phyloP scores from a whole-genome alignment of 73 alveolate genomes.

The Paramecium tetraurelia region DNA sequence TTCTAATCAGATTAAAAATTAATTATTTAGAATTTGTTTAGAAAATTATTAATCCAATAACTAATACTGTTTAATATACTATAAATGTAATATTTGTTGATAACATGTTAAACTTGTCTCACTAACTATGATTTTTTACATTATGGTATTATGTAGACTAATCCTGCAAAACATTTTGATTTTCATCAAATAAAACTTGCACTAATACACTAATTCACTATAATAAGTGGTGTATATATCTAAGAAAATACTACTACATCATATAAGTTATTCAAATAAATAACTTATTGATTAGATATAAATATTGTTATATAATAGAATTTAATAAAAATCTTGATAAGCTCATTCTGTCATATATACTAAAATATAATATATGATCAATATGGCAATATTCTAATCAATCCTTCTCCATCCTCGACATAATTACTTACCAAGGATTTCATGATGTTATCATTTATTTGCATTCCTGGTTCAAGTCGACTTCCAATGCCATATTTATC shows the following conservation, averaged over 20 bases:
- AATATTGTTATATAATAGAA: neutral
- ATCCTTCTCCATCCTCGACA: neutral
- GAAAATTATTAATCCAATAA: neutral
- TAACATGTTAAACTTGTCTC: no score
- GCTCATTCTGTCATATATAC: neutral
- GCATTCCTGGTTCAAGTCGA: neutral
- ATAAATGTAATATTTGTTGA: no score
- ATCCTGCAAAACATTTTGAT: no score
- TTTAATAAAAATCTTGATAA: neutral
- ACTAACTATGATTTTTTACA: no score
- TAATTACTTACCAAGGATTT: neutral
- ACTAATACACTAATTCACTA: no score
- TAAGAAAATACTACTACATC: no score
- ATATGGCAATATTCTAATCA: constrained; percentile 3
- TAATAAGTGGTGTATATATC: no score
- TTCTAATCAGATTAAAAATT: neutral
- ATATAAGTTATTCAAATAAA: no score
- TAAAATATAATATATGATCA: neutral
- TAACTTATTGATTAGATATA: neutral
- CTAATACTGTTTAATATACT: neutral
- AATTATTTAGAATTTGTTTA: neutral
- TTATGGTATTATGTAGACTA: no score
- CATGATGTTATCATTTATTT: neutral
- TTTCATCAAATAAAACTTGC: no score
- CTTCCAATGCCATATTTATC: constrained; percentile 1